These are phyloP conservation scores for Neurospora sp. DNA, from an alignment of 495 filamentous ascomycete genomes.

Conservation along the genomic window DNA sequence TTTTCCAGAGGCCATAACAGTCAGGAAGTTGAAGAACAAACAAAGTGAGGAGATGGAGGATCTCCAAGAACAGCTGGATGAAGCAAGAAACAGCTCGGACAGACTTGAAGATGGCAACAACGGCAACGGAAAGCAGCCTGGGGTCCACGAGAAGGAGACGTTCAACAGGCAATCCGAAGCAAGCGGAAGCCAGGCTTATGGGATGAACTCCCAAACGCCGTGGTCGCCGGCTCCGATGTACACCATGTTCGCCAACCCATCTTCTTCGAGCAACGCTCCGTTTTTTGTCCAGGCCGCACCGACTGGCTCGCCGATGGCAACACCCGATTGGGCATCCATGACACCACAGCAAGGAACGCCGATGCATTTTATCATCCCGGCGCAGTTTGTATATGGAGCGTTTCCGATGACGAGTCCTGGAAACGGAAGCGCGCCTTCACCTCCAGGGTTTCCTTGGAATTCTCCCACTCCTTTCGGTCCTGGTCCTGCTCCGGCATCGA, in stretches of 20 bases:
- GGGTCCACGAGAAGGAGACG: background rate
- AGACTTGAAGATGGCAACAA: background rate
- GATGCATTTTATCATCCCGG: background rate
- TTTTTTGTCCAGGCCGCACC: background rate
- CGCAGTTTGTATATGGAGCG: background rate
- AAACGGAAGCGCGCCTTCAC: background rate
- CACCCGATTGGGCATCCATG: background rate
- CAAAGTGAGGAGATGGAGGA: background rate
- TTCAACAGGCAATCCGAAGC: background rate
- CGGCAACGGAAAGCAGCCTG: background rate
- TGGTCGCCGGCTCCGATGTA: background rate
- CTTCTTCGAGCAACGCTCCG: background rate
- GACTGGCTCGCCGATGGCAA: background rate
- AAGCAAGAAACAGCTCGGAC: background rate
- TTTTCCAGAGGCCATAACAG: background rate
- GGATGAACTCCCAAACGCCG: background rate
- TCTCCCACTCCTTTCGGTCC: background rate
- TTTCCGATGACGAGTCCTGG: background rate
- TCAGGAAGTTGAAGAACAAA: background rate
- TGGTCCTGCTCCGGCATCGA: background rate
- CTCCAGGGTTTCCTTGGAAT: background rate
- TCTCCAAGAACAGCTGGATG: background rate
- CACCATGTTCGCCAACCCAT: background rate
- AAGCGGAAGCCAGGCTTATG: background rate
- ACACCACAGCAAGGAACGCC: background rate